Evolutionary conservation across 2,329 filamentous ascomycete genomes (phyloP), one percentile per base, ranked within the genome.

Genomic region (Colletotrichum navitas): DNA sequence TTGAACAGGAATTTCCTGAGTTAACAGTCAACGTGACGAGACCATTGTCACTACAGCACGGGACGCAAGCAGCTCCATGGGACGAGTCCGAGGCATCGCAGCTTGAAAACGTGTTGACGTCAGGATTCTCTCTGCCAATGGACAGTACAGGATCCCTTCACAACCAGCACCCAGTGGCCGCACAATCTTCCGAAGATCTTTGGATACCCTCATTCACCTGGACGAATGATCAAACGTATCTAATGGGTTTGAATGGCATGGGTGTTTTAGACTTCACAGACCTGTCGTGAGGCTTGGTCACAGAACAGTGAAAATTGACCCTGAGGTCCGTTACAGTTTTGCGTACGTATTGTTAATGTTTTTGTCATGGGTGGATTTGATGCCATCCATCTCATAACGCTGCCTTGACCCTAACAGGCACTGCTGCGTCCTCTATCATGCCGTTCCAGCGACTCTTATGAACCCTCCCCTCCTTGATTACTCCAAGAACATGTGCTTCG

Each of bases 391-490:
- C 2, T 63, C 24, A 73, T 36, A 71, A 43, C 16, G 68, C 63
- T 10, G 71, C 60, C 41, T 64, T 68, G 8, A 64, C 59, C 7
- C 73, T 73, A 24, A 69, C 72, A 2, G 63, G 64, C 11, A 67
- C 71, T 5, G 29, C 71, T 5, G 68, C 65, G 49, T 77, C 75
- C 26, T 74, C 74, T 2, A 52, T 45, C 32, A 77, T 41, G 11
- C 71, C 74, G 21, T 64, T 60, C 76, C 75, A 77, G 29, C 74
- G 65, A 66, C 76, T 77, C 63, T 74, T 75, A 6, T 75, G 70
- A 21, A 89, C 80, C 18, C 85, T 79, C 0, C 88, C 88, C 54
- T 87, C 87, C 76, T 89, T 89, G 60, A 90, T 80, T 1, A 89
- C 86, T 2, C 81, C 84, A 43, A 87, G 74, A 7, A 89, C 74